Evolutionary conservation across 129 eudicot genomes (phyloP), one percentile per base, ranked within the genome.

Genomic region (Pseudognaphalium luteoalbum): DNA sequence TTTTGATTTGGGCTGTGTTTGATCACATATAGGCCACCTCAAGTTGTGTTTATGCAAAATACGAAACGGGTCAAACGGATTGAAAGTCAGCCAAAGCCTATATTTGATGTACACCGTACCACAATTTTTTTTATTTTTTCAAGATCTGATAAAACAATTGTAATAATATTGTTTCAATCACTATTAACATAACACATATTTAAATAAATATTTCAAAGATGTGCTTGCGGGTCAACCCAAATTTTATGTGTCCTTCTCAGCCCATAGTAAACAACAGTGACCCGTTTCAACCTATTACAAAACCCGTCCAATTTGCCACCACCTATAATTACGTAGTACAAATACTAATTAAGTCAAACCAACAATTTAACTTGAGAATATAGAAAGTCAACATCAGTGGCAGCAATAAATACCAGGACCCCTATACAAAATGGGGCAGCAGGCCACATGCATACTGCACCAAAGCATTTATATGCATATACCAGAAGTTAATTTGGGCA

Each of bases 391-490:
- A 52, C 77, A 76, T 66, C 72, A 76, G 76, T 33, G 64, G 64
- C 54, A 71, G 69, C 76, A 83, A 74, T 76, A 70, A 78, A 68
- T 73, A 75, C 76, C 61, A 73, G 35, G 82, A 72, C 77, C 81
- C 78, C 21, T 37, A 79, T 33, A 70, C 57, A 39, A 79, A 65
- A 74, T 70, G 79, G 79, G 76, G 76, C 67, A 78, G 82, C 57
- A 74, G 83, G 71, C 86, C 86, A 82, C 83, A 80, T 82, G 89
- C 86, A 79, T 75, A 57, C 74, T 82, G 85, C 78, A 82, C 73
- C 79, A 77, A 51, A 12, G 81, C 78, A 81, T 75, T 75, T 74
- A 81, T 52, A 80, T 66, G 79, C 78, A 65, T 78, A 62, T 62
- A 62, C 28, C 54, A 14, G 54, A 61, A 86, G 72, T 86, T 70